Percentiles rank a stretch among this genome's conserved stretches.
These are phyloP conservation scores for Botryosphaeria agaves DNA, from an alignment of 2,329 filamentous ascomycete species.

Conservation along the genomic window DNA sequence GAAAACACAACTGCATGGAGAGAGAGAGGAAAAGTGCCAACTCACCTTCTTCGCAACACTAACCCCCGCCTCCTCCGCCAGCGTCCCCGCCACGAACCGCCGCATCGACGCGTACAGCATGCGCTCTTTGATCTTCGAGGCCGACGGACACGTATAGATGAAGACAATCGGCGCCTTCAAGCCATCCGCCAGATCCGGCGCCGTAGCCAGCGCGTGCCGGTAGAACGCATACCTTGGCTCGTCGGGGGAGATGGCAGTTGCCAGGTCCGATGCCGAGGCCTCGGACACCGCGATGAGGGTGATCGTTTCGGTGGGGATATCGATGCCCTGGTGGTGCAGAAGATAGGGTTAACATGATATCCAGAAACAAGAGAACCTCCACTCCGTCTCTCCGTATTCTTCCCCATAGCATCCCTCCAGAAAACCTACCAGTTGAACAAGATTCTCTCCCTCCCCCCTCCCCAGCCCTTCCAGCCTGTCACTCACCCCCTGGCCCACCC, in stretches of 20 bases:
- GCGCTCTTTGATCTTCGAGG: constrained; percentile 59
- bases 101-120: constrained; percentile 64
- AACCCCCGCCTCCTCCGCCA: constrained; percentile 47
- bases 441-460: constrained; percentile 25
- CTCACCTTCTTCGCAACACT: constrained; percentile 53
- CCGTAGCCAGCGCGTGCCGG: constrained; percentile 41
- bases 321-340: constrained; percentile 42
- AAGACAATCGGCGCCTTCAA: constrained; percentile 52
- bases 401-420: neutral
- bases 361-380: too few species aligned
- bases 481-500: constrained; percentile 44
- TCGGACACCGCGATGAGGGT: constrained; percentile 41
- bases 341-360: neutral
- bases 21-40: too few species aligned
- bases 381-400: neutral
- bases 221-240: constrained; percentile 71
- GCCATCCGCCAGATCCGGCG: constrained; percentile 26
- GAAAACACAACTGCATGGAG: too few species aligned
- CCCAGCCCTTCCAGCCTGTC: constrained; percentile 41
- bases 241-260: constrained; percentile 40
- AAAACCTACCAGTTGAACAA: constrained; percentile 50
- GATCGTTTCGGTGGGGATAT: constrained; percentile 50
- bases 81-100: constrained; percentile 43
- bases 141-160: constrained; percentile 64
- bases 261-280: constrained; percentile 40